Percentiles rank a stretch among this genome's conserved stretches.
Evolutionary conservation across 1,139 yeast genomes (phyloP).

Genomic region (Yamadazyma blattariae): DNA sequence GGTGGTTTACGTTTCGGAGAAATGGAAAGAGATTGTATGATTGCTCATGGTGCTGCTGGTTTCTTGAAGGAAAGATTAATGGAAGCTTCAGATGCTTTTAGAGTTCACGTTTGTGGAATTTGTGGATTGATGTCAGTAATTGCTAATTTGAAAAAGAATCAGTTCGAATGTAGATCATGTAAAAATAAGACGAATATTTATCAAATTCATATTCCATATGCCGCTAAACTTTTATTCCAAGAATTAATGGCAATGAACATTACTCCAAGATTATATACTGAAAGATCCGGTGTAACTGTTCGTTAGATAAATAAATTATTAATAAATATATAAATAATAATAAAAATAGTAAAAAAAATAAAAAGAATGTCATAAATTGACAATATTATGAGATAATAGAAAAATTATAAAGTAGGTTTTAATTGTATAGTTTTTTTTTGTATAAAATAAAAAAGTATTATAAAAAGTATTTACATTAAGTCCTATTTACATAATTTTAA

Average conservation of each 20-base stretch:
- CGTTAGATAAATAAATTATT: no score
- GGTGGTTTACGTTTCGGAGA: constrained; percentile 99
- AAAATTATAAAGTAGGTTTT: background rate
- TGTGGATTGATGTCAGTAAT: constrained; percentile 98
- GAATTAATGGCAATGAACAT: constrained; percentile 99
- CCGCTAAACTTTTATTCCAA: constrained; percentile 94
- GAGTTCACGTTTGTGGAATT: constrained; percentile 96
- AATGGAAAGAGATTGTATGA: constrained; percentile 99
- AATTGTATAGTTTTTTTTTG: constrained; percentile 1
- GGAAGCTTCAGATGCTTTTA: constrained; percentile 98
- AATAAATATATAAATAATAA: no score
- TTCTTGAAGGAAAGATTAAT: constrained; percentile 94
- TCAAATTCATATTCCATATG: constrained; percentile 96
- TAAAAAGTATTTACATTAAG: constrained; percentile 8
- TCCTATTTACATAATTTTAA: background rate
- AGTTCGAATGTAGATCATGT: constrained; percentile 97
- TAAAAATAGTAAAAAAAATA: no score
- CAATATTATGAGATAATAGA: background rate
- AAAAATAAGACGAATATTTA: constrained; percentile 97
- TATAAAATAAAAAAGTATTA: constrained; percentile 4
- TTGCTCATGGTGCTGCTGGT: constrained; percentile 99
- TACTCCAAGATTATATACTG: constrained; percentile 81
- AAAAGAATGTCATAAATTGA: constrained; percentile 5
- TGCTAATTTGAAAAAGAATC: constrained; percentile 94
- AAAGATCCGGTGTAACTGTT: constrained; percentile 45